phyloP scores from a whole-genome alignment of 352 stramenopile genomes.

The Blastocystis hominis region DNA sequence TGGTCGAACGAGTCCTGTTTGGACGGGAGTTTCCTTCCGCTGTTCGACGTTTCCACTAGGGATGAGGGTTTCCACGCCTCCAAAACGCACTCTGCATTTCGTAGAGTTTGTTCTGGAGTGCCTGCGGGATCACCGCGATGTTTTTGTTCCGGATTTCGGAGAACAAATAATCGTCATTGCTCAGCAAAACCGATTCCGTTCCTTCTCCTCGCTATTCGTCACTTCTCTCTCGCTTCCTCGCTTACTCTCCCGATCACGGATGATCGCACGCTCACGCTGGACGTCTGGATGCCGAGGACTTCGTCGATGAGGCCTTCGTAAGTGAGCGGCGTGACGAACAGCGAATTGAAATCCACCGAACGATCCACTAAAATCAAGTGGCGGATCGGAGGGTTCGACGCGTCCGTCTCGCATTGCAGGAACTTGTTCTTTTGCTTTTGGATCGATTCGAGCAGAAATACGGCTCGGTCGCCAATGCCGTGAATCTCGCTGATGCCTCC shows the following conservation, averaged over 20 bases:
- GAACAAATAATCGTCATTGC: constrained; percentile 22
- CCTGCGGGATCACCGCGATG: constrained; percentile 8
- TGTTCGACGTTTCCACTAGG: not conserved
- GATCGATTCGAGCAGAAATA: not conserved
- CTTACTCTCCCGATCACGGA: constrained; percentile 19
- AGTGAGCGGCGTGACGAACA: constrained; percentile 24
- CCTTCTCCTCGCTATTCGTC: not conserved
- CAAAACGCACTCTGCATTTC: not conserved
- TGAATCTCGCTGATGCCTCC: constrained; percentile 14
- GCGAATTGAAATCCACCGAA: not conserved
- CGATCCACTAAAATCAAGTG: constrained; percentile 27
- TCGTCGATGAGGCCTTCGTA: constrained; percentile 46
- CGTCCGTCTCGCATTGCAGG: not conserved
- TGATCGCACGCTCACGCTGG: not conserved
- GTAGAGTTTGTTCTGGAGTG: constrained; percentile 12
- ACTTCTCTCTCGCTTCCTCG: too few species aligned
- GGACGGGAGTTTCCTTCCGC: not conserved
- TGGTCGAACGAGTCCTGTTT: constrained; percentile 11
- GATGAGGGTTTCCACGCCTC: not conserved
- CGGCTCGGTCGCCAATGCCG: not conserved
- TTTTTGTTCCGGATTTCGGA: constrained; percentile 39
- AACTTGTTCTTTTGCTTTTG: not conserved
- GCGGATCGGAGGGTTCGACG: not conserved
- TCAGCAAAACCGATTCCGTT: not conserved
- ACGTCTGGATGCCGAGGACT: not conserved